Conservation (phyloP, 176 grass and related monocot genomes). For the Bolboschoenus planiculmis region DNA sequence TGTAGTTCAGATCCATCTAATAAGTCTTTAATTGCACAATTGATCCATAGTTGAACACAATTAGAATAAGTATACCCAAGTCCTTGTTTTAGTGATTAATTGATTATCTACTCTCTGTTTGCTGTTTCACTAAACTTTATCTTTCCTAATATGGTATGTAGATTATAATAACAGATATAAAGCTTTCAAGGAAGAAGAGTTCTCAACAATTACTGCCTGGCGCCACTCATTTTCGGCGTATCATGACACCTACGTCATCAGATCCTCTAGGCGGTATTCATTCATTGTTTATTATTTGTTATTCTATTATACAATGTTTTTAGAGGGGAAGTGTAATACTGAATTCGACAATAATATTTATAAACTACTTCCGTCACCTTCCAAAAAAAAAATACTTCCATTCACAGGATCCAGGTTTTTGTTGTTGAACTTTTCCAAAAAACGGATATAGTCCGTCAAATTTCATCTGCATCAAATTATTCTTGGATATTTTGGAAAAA, state of each 20-base stretch:
- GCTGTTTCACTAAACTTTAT: not conserved
- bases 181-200: conserved; percentile 45
- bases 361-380: not conserved
- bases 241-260: conserved; percentile 52
- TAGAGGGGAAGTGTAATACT: not conserved
- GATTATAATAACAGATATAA: conserved; percentile 56
- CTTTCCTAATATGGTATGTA: conserved; percentile 37
- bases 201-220: conserved; percentile 46
- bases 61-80: not conserved
- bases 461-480: conserved; percentile 16
- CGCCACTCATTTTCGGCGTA: conserved; percentile 67
- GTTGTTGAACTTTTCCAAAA: not conserved
- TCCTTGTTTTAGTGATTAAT: not conserved
- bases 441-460: not conserved
- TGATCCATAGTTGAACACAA: not conserved
- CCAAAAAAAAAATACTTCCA: not conserved
- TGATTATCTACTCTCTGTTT: not conserved
- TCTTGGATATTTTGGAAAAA: not conserved
- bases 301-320: not conserved
- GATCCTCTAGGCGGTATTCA: conserved; percentile 83
- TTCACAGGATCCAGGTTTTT: conserved; percentile 23
- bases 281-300: not conserved
- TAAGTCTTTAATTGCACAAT: not conserved
- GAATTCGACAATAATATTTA: conserved; percentile 22
- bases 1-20: not conserved